Evolutionary conservation across 371 early-diverging fungal genomes (phyloP).

Genomic region (Fennellomyces sp.): DNA sequence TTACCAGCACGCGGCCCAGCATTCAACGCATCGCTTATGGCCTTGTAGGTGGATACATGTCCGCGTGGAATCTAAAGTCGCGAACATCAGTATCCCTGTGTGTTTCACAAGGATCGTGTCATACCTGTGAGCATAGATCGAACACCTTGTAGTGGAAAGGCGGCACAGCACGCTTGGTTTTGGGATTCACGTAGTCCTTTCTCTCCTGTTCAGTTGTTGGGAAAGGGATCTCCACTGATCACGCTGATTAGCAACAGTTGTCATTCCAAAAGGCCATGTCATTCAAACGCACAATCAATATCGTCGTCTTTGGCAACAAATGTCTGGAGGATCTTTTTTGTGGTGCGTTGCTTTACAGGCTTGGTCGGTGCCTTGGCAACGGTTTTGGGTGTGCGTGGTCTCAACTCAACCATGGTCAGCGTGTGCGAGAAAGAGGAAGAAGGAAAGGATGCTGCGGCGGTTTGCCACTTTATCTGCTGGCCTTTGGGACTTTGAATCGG

Average conservation of each 20-base stretch:
- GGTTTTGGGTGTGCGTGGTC: background rate
- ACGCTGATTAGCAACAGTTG: background rate
- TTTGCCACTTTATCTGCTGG: constrained; percentile 1
- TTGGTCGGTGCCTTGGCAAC: background rate
- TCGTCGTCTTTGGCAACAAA: constrained; percentile 29
- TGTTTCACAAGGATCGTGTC: background rate
- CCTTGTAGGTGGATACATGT: constrained; percentile 76
- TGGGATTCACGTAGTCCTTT: constrained; percentile 47
- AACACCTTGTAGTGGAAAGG: constrained; percentile 77
- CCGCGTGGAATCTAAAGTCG: constrained; percentile 62
- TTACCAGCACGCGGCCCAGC: constrained; percentile 63
- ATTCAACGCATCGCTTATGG: constrained; percentile 65
- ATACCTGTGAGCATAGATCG: constrained; percentile 67
- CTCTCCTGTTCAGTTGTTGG: constrained; percentile 47
- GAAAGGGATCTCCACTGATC: constrained; percentile 34
- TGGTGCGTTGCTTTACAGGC: background rate
- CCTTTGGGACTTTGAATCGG: too few species aligned
- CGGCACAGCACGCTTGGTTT: constrained; percentile 62
- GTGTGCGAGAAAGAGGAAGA: background rate
- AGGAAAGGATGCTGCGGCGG: background rate
- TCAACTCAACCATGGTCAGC: constrained; percentile 1
- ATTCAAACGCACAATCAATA: constrained; percentile 14
- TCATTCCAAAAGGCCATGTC: background rate
- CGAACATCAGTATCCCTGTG: background rate
- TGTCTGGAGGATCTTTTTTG: constrained; percentile 12